Evolutionary conservation across 2,329 filamentous ascomycete genomes (phyloP).

Genomic region (Acephala macrosclerotiorum): DNA sequence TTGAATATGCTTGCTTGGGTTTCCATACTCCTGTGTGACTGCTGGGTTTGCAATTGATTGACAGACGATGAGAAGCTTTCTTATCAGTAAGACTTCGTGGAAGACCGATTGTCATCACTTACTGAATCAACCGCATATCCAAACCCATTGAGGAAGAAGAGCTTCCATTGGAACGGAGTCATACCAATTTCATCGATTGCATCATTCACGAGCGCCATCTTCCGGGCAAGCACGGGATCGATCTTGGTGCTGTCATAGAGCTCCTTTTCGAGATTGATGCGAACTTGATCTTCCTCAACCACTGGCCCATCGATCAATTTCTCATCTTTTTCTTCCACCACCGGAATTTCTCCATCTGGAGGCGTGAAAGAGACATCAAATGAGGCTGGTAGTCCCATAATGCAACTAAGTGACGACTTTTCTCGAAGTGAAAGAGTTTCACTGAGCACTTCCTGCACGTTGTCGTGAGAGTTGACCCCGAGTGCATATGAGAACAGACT

Average conservation of each 20-base stretch:
- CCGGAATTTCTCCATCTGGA: neutral
- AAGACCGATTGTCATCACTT: neutral
- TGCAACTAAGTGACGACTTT: neutral
- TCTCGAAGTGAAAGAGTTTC: neutral
- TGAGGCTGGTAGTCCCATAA: neutral
- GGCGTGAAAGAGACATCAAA: neutral
- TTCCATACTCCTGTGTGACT: neutral
- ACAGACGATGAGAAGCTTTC: neutral
- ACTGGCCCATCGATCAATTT: neutral
- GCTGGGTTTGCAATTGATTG: neutral
- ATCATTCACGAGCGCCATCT: neutral
- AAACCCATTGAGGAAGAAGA: neutral
- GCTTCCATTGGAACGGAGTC: neutral
- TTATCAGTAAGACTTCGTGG: neutral
- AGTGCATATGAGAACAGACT: neutral
- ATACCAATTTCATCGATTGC: neutral
- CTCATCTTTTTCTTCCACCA: neutral
- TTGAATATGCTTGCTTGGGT: neutral
- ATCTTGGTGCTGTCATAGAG: neutral
- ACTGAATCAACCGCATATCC: neutral
- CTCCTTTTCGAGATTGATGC: neutral
- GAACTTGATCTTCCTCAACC: neutral
- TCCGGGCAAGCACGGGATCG: neutral
- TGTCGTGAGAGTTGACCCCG: neutral
- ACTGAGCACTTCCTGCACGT: neutral